phyloP scores from a whole-genome alignment of 345 rosid genomes.

The Isatis tinctoria region DNA sequence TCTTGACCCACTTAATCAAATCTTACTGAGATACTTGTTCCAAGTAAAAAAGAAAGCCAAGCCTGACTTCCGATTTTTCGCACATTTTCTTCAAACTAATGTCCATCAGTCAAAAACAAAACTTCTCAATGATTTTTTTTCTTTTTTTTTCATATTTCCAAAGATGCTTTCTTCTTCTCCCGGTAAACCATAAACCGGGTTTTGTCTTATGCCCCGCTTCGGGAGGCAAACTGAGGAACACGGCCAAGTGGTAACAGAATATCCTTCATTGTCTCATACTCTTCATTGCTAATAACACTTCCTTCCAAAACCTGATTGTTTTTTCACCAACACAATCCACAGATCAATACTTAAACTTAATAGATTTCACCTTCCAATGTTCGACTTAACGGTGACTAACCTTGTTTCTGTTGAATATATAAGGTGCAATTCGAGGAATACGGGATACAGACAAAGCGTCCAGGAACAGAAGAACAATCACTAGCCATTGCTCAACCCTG shows the following conservation, averaged over 20 bases:
- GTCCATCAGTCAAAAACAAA: not conserved
- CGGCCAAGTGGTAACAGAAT: slow-evolving; percentile 77
- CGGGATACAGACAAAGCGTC: slow-evolving; percentile 75
- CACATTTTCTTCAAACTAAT: not conserved
- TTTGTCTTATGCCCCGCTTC: slow-evolving; percentile 57
- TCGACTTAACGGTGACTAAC: slow-evolving; percentile 11
- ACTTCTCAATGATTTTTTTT: not conserved
- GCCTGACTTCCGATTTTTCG: not conserved
- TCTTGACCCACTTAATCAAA: not conserved
- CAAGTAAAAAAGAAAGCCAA: not conserved
- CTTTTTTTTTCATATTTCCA: not conserved
- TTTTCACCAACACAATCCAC: slow-evolving; percentile 15
- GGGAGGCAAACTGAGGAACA: slow-evolving; percentile 56
- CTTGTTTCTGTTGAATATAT: slow-evolving; percentile 38
- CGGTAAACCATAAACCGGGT: no score
- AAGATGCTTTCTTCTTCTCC: not conserved
- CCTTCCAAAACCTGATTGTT: slow-evolving; percentile 60
- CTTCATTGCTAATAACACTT: slow-evolving; percentile 60
- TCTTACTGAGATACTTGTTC: not conserved
- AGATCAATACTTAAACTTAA: not conserved
- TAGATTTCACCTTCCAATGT: not conserved
- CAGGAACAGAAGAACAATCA: slow-evolving; percentile 61
- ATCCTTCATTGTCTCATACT: slow-evolving; percentile 78
- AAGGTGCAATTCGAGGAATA: slow-evolving; percentile 56
- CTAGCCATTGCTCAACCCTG: slow-evolving; percentile 72